These are phyloP conservation scores for Vitis rotundifolia DNA, from an alignment of 164 flowering plant species.

Conservation along the genomic window DNA sequence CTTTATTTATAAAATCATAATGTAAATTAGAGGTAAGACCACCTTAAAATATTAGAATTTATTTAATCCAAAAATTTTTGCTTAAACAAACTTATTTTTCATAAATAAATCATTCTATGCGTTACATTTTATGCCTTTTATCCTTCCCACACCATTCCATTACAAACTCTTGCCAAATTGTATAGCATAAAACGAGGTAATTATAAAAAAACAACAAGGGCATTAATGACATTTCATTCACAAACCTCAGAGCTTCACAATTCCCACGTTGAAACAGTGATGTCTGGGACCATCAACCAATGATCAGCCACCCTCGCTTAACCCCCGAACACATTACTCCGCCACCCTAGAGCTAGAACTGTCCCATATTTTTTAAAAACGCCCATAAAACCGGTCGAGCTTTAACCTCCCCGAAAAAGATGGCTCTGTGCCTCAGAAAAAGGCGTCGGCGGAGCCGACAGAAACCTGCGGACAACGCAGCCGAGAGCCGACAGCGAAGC, in stretches of 20 bases:
- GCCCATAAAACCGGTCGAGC: neutral
- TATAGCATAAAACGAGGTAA: neutral
- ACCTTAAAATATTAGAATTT: too few relatives aligned
- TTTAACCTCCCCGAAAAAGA: neutral
- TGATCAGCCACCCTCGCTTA: neutral
- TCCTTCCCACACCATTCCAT: too few relatives aligned
- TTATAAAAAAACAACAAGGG: neutral
- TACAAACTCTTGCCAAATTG: too few relatives aligned
- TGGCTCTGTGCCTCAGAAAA: conserved; percentile 4
- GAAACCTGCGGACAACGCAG: conserved; percentile 2
- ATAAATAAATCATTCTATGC: too few relatives aligned
- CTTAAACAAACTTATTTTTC: too few relatives aligned
- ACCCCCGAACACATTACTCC: neutral
- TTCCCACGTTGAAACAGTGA: neutral
- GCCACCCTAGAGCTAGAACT: neutral
- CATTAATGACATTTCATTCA: neutral
- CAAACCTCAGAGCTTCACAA: neutral
- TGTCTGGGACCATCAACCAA: conserved; percentile 2
- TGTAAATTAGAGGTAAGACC: too few relatives aligned
- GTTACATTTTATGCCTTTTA: neutral
- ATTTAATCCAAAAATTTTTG: too few relatives aligned
- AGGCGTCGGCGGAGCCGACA: conserved; percentile 22
- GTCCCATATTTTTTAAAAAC: neutral
- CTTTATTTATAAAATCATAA: too few relatives aligned
- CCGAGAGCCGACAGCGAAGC: conserved; percentile 21